Evolutionary conservation across 139 green algal genomes (phyloP), one percentile per base, ranked within the genome.

Genomic region (Dunaliella sp.): DNA sequence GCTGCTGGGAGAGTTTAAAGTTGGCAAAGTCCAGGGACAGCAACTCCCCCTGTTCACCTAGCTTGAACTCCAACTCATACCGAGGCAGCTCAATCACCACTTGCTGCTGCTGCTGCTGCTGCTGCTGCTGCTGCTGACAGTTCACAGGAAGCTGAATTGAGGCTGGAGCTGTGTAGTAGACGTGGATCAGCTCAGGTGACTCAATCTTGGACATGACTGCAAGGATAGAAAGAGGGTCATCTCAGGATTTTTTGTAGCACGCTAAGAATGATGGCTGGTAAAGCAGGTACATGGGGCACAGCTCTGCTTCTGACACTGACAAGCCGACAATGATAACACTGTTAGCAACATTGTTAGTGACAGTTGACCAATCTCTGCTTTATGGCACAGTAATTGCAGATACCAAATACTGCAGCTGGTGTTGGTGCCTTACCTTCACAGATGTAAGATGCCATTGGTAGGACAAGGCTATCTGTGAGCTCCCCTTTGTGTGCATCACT

Each of bases 1-100:
- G 38, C 38, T 34, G 65, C 58, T 25, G 30, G 25, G 0, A 1
- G 32, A 93, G 87, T 25, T 35, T 30, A 37, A 88, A 91, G 0
- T 88, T 87, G 0, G 26, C 77, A 85, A 90, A 90, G 82, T 92
- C 72, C 0, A 38, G 34, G 12, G 88, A 91, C 1, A 1, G 28
- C 76, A 86, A 12, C 24, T 80, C 25, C 3, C 75, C 77, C n/a
- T n/a, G n/a, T 16, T 16, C 48, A 24, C 74, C 24, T 7, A 90
- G 58, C 84, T 89, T 84, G 85, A 95, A 94, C 83, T 92, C 87
- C 76, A 95, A 26, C 48, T 84, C 33, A 36, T 86, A 94, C 12
- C 92, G 88, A 0, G 92, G 88, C 38, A 94, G 84, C 82, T 93
- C 87, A 79, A 88, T 33, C 28, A 32, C 7, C 12, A 78, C 2